phyloP scores from a whole-genome alignment of 371 early-diverging fungal species.

The Saksenaea oblongispora region DNA sequence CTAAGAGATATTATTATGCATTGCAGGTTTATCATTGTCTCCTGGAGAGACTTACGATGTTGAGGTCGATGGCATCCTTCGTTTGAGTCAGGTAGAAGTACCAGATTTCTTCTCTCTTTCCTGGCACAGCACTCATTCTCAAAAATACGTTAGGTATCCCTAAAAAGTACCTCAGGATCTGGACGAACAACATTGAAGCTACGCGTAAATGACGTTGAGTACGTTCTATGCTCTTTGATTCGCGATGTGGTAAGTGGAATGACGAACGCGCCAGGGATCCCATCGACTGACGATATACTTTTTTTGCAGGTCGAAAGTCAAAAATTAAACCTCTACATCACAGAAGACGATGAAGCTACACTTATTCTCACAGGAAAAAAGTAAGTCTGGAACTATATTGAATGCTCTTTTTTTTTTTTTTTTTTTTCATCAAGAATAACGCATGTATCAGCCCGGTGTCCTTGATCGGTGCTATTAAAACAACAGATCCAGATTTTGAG shows the following conservation, averaged over 20 bases:
- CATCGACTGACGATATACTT: not conserved
- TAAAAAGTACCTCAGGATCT: not conserved
- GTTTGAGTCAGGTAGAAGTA: not conserved
- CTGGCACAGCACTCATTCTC: not conserved
- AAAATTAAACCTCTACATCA: not conserved
- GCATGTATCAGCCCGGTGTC: not conserved
- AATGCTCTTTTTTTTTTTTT: not conserved
- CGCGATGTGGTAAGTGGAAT: not conserved
- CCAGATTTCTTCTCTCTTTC: not conserved
- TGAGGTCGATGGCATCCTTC: not conserved
- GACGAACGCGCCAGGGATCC: not conserved
- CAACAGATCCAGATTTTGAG: conserved; percentile 1
- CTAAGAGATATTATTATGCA: not conserved
- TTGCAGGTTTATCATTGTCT: not conserved
- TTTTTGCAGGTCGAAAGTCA: not conserved
- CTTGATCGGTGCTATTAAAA: not conserved
- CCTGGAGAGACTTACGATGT: not conserved
- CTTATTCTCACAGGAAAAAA: not conserved
- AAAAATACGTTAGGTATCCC: not conserved
- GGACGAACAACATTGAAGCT: not conserved
- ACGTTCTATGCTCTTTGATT: not conserved
- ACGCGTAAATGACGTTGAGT: not conserved
- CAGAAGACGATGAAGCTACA: not conserved
- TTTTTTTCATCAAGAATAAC: not conserved
- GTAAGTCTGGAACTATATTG: not conserved